Conservation (phyloP, 2,329 filamentous ascomycete species). For the Trematosphaeria pertusa region DNA sequence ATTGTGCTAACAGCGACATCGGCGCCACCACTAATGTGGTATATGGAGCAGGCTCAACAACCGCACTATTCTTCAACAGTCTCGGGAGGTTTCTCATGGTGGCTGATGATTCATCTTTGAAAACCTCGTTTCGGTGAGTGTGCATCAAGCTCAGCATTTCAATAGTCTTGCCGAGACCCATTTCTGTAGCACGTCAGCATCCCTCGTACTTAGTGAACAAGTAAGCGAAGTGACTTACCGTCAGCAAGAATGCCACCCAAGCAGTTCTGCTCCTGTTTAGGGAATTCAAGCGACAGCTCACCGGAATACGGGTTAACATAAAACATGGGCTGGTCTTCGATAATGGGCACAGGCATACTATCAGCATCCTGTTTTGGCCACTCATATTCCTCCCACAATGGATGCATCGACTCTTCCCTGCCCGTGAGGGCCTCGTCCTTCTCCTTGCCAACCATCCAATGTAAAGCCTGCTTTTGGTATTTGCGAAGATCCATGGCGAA, state of each 20-base stretch:
- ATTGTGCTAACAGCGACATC: constrained; percentile 95
- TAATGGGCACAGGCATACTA: constrained; percentile 72
- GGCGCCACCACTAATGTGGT: constrained; percentile 96
- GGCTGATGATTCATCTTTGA: constrained; percentile 33
- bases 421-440: constrained; percentile 73
- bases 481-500: constrained; percentile 86
- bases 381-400: constrained; percentile 92
- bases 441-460: constrained; percentile 98
- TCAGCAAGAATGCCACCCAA: constrained; percentile 92
- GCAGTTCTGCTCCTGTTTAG: constrained; percentile 92
- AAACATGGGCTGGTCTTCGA: constrained; percentile 75
- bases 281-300: constrained; percentile 89
- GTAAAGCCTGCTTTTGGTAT: constrained; percentile 92
- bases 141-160: constrained; percentile 97
- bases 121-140: constrained; percentile 71
- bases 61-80: constrained; percentile 63
- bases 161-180: constrained; percentile 98
- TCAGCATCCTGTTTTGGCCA: constrained; percentile 91
- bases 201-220: not conserved
- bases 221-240: constrained; percentile 37
- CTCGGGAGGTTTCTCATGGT: constrained; percentile 69
- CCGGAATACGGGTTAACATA: constrained; percentile 98
- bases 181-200: constrained; percentile 62
- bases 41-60: constrained; percentile 74
- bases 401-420: constrained; percentile 87